phyloP scores from a whole-genome alignment of 2,329 filamentous ascomycete genomes.

The Bertia moriformis region DNA sequence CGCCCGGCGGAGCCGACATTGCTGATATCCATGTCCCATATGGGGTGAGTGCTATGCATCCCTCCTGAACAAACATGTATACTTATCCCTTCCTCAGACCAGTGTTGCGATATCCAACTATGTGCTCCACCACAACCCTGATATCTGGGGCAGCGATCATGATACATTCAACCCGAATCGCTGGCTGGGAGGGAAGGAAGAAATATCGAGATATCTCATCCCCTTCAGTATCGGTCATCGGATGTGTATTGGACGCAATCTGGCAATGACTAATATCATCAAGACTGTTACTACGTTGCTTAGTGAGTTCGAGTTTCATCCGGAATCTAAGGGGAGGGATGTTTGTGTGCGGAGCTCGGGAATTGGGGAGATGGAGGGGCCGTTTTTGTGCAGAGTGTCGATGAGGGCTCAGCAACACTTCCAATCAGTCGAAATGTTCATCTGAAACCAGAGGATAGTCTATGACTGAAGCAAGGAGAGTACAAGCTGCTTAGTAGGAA shows the following conservation, averaged over 20 bases:
- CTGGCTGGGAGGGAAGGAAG: neutral
- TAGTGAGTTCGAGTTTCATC: neutral
- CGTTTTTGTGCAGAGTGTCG: neutral
- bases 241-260: conserved; percentile 5
- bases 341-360: neutral
- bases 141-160: neutral
- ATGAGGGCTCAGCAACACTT: too few relatives aligned
- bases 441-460: too few relatives aligned
- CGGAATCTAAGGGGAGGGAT: neutral
- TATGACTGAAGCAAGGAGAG: too few relatives aligned
- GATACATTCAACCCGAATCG: neutral
- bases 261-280: conserved; percentile 6
- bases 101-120: neutral
- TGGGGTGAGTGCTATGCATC: neutral
- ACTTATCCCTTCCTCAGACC: neutral
- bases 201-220: conserved; percentile 2
- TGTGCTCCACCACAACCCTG: neutral
- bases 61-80: neutral
- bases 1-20: conserved; percentile 3
- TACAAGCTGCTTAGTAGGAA: too few relatives aligned
- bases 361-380: neutral
- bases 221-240: conserved; percentile 6
- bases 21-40: conserved; percentile 3
- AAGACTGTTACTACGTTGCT: conserved; percentile 5
- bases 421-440: too few relatives aligned